These are phyloP conservation scores for Candida wancherniae DNA, from an alignment of 805 yeast species.

Conservation along the genomic window DNA sequence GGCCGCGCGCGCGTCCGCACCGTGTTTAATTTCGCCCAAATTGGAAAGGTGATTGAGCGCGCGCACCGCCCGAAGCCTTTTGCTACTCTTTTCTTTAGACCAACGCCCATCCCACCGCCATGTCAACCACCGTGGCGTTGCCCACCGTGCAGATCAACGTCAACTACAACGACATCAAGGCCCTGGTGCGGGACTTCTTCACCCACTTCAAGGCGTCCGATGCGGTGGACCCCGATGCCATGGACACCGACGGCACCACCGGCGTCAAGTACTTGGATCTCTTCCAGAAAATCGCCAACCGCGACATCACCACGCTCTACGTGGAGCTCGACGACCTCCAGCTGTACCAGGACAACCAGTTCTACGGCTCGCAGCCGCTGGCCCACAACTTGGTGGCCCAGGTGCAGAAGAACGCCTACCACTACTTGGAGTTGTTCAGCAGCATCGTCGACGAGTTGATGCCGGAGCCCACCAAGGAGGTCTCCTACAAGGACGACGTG, in stretches of 20 bases:
- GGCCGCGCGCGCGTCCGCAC: too few relatives aligned
- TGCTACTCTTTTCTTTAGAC: too few relatives aligned
- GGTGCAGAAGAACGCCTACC: slow-evolving; percentile 69
- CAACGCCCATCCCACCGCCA: slow-evolving; percentile 2
- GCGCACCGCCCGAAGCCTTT: neutral
- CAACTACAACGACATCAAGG: slow-evolving; percentile 64
- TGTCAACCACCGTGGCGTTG: slow-evolving; percentile 32
- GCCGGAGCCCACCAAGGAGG: slow-evolving; percentile 82
- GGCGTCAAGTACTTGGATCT: slow-evolving; percentile 62
- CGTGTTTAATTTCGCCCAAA: slow-evolving; percentile 12
- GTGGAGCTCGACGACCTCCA: slow-evolving; percentile 84
- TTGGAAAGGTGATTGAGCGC: slow-evolving; percentile 10
- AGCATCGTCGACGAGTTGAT: slow-evolving; percentile 70
- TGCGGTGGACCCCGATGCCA: slow-evolving; percentile 10
- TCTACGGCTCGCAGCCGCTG: slow-evolving; percentile 16
- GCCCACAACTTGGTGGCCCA: slow-evolving; percentile 44
- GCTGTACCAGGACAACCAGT: slow-evolving; percentile 52
- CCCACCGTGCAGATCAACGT: slow-evolving; percentile 68
- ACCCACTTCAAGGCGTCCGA: slow-evolving; percentile 52
- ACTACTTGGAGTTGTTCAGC: slow-evolving; percentile 74
- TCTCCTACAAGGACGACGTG: slow-evolving; percentile 81
- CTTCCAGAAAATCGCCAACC: slow-evolving; percentile 77
- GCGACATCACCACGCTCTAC: slow-evolving; percentile 63
- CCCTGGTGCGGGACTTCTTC: slow-evolving; percentile 59
- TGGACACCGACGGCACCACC: slow-evolving; percentile 6